Evolutionary conservation across 1,284 basidiomycete genomes (phyloP).

Genomic region (Uromyces viciae-fabae): DNA sequence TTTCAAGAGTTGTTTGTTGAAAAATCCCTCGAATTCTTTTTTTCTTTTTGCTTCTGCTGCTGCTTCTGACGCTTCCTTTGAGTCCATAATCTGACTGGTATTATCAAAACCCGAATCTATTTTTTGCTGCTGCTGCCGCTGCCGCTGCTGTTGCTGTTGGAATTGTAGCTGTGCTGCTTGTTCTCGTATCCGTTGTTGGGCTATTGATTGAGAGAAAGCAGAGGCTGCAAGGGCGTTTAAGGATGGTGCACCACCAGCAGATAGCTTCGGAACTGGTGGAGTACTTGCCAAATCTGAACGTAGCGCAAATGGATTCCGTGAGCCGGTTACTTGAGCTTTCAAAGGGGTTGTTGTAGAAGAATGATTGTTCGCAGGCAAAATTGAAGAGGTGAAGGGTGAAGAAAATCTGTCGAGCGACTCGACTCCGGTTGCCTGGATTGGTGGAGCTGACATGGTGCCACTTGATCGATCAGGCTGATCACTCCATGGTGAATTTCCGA

Average conservation of each 20-base stretch:
- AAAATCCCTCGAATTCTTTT: conserved; percentile 31
- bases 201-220: conserved; percentile 44
- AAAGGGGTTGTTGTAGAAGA: conserved; percentile 56
- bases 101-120: too few relatives aligned
- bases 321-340: conserved; percentile 86
- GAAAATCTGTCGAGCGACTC: conserved; percentile 42
- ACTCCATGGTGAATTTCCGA: conserved; percentile 47
- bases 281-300: conserved; percentile 60
- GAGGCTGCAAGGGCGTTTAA: conserved; percentile 45
- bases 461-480: conserved; percentile 53
- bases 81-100: background rate
- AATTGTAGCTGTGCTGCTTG: conserved; percentile 45
- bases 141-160: conserved; percentile 33
- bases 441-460: conserved; percentile 51
- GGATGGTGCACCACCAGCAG: conserved; percentile 50
- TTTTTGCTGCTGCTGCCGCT: conserved; percentile 33
- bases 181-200: conserved; percentile 47
- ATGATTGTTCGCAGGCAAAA: conserved; percentile 48
- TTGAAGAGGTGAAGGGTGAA: conserved; percentile 49
- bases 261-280: conserved; percentile 45
- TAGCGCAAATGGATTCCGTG: conserved; percentile 88
- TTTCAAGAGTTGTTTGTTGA: conserved; percentile 27
- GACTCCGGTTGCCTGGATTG: conserved; percentile 45
- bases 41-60: conserved; percentile 53
- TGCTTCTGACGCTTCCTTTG: conserved; percentile 54